Evolutionary conservation across 1,139 yeast species (phyloP), one percentile per base, ranked within the genome.

Genomic region (Geotrichum restrictum): DNA sequence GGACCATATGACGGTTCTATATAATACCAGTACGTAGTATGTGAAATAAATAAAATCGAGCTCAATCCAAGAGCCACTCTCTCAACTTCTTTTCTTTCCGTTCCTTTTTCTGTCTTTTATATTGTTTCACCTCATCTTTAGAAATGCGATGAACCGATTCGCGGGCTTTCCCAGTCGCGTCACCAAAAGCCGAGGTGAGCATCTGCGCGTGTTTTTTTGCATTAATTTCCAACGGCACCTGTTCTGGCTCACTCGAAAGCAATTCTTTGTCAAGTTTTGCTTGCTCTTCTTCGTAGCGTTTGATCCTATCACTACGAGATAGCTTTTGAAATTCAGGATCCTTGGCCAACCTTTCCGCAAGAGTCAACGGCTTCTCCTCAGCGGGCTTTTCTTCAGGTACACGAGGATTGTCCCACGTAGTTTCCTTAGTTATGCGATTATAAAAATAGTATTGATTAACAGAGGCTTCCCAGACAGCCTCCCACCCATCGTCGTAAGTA

Each of bases 371-470:
- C 13, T 57, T 51, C 24, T 49, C 41, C 27, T 54, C 55, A 14
- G 51, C 56, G 3, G 54, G 49, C 3, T 46, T 37, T 27, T 43
- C 44, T 10, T 47, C 27, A 1, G 56, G 52, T 2, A 56, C 62
- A 11, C 67, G 57, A 5, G 67, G 67, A 44, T 64, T 64, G 31
- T 52, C 53, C 68, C 68, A 66, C 3, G 69, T 65, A 3, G 64
- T 63, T 46, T 56, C 64, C 14, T 56, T 45, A 6, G 67, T 64
- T 43, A 53, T 45, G 29, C 58, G 53, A 52, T 66, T 66, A 60
- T 62, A 59, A 45, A 64, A 66, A 34, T 63, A 64, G 55, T 62
- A 64, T 21, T 59, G 56, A 10, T 53, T 53, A 14, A 49, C 47
- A 2, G 52, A 36, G n/a, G 56, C 56, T 37, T 66, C 69, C 53